Evolutionary conservation across 1,284 basidiomycete genomes (phyloP).

Genomic region (Ceratobasidium sp.): DNA sequence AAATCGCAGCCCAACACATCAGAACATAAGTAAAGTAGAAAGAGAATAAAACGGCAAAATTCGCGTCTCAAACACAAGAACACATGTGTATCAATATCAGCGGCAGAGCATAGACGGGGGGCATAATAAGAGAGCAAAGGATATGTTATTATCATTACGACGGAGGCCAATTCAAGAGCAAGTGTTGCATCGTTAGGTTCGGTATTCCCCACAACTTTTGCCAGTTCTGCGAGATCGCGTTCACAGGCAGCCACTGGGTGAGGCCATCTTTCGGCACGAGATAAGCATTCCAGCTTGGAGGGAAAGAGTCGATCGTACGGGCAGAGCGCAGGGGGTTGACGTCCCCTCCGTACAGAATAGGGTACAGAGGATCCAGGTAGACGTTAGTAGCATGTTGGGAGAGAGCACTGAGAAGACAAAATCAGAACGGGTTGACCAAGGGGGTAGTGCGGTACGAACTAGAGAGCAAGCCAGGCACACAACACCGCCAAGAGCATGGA

Average conservation of each 20-base stretch:
- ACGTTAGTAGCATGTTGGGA: constrained; percentile 33
- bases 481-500: constrained; percentile 15
- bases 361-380: constrained; percentile 30
- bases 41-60: neutral
- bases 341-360: constrained; percentile 28
- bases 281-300: constrained; percentile 14
- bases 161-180: constrained; percentile 23
- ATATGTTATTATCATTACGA: constrained; percentile 10
- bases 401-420: constrained; percentile 23
- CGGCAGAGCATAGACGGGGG: neutral
- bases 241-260: constrained; percentile 1
- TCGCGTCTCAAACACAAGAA: neutral
- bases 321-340: constrained; percentile 24
- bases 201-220: constrained; percentile 35
- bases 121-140: neutral
- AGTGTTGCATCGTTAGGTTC: constrained; percentile 11
- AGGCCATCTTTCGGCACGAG: constrained; percentile 13
- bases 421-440: neutral
- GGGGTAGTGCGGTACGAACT: constrained; percentile 20
- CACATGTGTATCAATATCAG: constrained; percentile 7
- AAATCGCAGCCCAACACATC: neutral
- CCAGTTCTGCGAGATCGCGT: constrained; percentile 2
- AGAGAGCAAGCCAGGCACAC: constrained; percentile 38
- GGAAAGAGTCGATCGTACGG: constrained; percentile 31
- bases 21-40: neutral